Evolutionary conservation across 306 rosid species (phyloP).

Genomic region (Vigna nakashimae): DNA sequence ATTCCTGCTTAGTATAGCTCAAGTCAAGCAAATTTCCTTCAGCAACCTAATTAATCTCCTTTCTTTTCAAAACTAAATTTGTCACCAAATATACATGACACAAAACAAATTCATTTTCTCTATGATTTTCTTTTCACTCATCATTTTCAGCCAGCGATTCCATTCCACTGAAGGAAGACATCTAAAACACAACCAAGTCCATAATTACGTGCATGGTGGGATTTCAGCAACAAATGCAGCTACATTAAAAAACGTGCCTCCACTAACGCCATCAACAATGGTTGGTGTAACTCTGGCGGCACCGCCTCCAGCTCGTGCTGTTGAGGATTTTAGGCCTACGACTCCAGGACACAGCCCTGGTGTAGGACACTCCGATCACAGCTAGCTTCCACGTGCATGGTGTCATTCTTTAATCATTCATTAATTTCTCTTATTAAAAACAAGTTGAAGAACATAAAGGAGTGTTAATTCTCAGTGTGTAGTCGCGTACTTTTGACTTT

Average conservation of each 20-base stretch:
- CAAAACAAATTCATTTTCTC: constrained; percentile 36
- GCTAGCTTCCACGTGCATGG: constrained; percentile 20
- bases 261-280: constrained; percentile 33
- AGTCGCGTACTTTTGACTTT: neutral
- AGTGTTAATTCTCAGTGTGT: neutral
- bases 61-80: no score
- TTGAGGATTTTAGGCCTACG: constrained; percentile 66
- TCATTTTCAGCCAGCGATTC: constrained; percentile 37
- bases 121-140: constrained; percentile 38
- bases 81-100: constrained; percentile 36
- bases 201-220: neutral
- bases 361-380: constrained; percentile 62
- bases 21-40: neutral
- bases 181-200: constrained; percentile 39
- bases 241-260: constrained; percentile 13
- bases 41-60: neutral
- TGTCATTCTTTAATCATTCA: neutral
- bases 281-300: constrained; percentile 28
- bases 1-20: neutral
- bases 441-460: neutral
- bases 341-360: constrained; percentile 85
- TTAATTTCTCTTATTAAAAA: neutral
- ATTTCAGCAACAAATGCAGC: neutral
- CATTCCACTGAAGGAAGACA: constrained; percentile 45
- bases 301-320: constrained; percentile 41